Conservation (phyloP, 345 rosid genomes). For the Toxicodendron radicans region DNA sequence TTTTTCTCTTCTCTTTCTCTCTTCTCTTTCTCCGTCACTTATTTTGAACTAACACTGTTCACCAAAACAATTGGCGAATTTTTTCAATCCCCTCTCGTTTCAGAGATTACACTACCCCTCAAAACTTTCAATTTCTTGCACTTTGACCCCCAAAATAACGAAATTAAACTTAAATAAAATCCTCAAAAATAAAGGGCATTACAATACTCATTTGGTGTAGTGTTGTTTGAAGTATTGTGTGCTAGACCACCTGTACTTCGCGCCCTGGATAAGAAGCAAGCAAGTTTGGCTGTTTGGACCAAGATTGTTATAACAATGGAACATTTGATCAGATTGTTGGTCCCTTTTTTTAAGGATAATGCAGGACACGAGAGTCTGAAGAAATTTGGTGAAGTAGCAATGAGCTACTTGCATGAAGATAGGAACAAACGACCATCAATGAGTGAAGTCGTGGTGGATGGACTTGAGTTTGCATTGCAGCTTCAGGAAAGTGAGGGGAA, state of each 20-base stretch:
- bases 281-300: constrained; percentile 22
- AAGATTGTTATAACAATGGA: constrained; percentile 14
- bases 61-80: too few species aligned
- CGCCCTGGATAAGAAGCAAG: not conserved
- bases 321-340: constrained; percentile 24
- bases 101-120: too few species aligned
- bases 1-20: too few species aligned
- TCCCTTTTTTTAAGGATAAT: constrained; percentile 9
- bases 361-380: constrained; percentile 8
- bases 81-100: too few species aligned
- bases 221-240: constrained; percentile 26
- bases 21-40: too few species aligned
- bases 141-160: too few species aligned
- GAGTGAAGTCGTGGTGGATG: constrained; percentile 31
- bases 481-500: constrained; percentile 18
- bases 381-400: constrained; percentile 23
- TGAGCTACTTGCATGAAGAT: constrained; percentile 19
- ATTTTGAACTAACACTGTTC: too few species aligned
- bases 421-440: constrained; percentile 30
- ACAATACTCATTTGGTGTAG: constrained; percentile 41
- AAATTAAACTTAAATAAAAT: too few species aligned
- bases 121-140: too few species aligned
- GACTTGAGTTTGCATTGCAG: constrained; percentile 39
- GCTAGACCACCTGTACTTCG: constrained; percentile 20
- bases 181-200: too few species aligned